A percentile compares a stretch with the other conserved stretches of the same genome.
Evolutionary conservation across 768 basidiomycete genomes (phyloP).

Genomic region (Xerocomellus dryophilus): DNA sequence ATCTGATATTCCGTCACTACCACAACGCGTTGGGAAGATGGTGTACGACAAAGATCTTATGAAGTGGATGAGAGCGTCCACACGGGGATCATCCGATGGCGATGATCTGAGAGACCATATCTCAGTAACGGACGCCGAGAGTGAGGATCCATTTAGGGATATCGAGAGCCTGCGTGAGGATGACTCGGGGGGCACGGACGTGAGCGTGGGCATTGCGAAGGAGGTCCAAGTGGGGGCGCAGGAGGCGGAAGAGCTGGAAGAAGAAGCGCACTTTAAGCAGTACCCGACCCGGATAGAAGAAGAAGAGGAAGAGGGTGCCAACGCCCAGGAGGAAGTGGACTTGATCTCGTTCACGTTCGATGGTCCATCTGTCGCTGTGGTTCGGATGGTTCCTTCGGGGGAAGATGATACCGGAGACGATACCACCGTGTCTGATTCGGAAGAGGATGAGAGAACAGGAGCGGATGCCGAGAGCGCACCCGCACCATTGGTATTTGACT

Average conservation of each 20-base stretch:
- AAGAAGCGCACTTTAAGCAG: conserved; percentile 15
- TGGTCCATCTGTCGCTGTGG: conserved; percentile 50
- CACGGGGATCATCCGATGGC: conserved; percentile 30
- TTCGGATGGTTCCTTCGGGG: conserved; percentile 46
- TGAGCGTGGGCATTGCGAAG: background rate
- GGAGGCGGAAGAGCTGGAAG: conserved; percentile 13
- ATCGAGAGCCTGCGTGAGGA: conserved; percentile 83
- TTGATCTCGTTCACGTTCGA: conserved; percentile 74
- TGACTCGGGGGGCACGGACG: conserved; percentile 34
- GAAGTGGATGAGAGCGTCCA: conserved; percentile 76
- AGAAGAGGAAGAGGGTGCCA: conserved; percentile 40
- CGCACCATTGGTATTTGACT: conserved; percentile 13
- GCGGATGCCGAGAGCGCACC: conserved; percentile 6
- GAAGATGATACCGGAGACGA: conserved; percentile 34
- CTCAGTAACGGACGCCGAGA: conserved; percentile 43
- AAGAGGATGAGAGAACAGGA: conserved; percentile 21
- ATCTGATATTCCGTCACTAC: conserved; percentile 68
- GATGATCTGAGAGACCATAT: conserved; percentile 33
- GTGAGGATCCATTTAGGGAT: conserved; percentile 89
- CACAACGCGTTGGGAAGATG: conserved; percentile 84
- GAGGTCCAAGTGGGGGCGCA: conserved; percentile 6
- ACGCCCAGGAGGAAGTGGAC: conserved; percentile 66
- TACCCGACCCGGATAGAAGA: conserved; percentile 45
- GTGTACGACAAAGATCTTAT: conserved; percentile 78
- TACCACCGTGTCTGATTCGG: conserved; percentile 41